Conservation (phyloP, 2,329 filamentous ascomycete species). For the Pseudophaeomoniella oleicola region DNA sequence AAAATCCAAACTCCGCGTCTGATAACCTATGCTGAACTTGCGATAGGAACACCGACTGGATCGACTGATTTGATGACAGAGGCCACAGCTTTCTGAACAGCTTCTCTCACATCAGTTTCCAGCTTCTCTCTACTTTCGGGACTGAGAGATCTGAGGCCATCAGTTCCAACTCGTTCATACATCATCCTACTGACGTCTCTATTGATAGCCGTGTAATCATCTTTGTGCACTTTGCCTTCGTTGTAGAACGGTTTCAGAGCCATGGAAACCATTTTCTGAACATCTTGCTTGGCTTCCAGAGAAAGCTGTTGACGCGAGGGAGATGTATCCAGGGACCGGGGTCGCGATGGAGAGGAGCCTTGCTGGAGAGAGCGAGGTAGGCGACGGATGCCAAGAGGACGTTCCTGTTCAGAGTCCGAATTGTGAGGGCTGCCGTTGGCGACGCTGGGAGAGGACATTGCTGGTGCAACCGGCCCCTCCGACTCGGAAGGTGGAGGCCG, state of each 20-base stretch:
- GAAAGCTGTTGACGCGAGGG: constrained; percentile 54
- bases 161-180: constrained; percentile 51
- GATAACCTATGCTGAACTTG: too few species aligned
- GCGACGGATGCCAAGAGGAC: constrained; percentile 17
- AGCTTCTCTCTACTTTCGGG: constrained; percentile 23
- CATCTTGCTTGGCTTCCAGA: constrained; percentile 70
- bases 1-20: too few species aligned
- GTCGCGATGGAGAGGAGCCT: constrained; percentile 30
- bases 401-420: background rate
- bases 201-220: constrained; percentile 88
- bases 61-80: too few species aligned
- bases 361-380: constrained; percentile 20
- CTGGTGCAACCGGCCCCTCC: constrained; percentile 1
- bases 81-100: background rate
- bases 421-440: background rate
- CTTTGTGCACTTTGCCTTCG: constrained; percentile 63
- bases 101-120: background rate
- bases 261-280: constrained; percentile 74
- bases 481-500: constrained; percentile 28
- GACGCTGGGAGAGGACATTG: background rate
- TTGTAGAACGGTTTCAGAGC: constrained; percentile 74
- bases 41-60: too few species aligned
- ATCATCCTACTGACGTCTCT: constrained; percentile 75
- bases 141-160: constrained; percentile 14
- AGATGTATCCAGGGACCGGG: constrained; percentile 49